Base-by-base conservation (phyloP, 345 rosid genomes). In the Salix koriyanagi region DNA sequence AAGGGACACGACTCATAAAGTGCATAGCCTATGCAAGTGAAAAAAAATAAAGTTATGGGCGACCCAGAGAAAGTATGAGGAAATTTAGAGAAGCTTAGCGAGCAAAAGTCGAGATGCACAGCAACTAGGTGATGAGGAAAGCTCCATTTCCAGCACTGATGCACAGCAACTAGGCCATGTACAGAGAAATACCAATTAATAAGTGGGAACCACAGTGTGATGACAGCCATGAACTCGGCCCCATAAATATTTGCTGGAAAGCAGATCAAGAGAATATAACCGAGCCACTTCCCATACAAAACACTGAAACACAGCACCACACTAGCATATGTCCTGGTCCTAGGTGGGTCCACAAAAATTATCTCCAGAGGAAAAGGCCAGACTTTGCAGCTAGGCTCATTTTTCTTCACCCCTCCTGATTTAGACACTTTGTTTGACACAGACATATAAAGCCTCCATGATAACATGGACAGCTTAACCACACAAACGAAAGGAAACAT, bases 191-290 rank as follows among this genome's bases (percentile, higher is more conserved):
- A 65, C 65, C 75, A 78, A 41, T 41, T 41, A 41, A 41, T 50
- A 73, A 6, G 56, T 71, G 68, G 81, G 79, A 76, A 81, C 89
- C 83, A 78, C 71, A 80, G 70, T 30, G 70, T 68, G 77, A 37
- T 65, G 67, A 48, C 72, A 6, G 34, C 62, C 77, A 72, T 67
- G 2, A 50, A 16, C 76, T 8, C 0, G 83, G 75, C 2, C 87
- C 88, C 82, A 73, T 73, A 18, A 44, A 50, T 56, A 75, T 82
- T 83, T 50, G 89, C 89, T 88, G 90, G 85, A 87, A 90, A 86
- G 89, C 79, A 84, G 44, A 75, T 76, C 13, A 67, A 46, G 76
- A 79, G 84, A 81, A 83, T 79, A 84, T 70, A 72, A 79, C 75
- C 36, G 75, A 70, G 46, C 72, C 74, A 72, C 11, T 16, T 36